Evolutionary conservation across 805 yeast genomes (phyloP).

Genomic region (Kluyveromyces lactis): DNA sequence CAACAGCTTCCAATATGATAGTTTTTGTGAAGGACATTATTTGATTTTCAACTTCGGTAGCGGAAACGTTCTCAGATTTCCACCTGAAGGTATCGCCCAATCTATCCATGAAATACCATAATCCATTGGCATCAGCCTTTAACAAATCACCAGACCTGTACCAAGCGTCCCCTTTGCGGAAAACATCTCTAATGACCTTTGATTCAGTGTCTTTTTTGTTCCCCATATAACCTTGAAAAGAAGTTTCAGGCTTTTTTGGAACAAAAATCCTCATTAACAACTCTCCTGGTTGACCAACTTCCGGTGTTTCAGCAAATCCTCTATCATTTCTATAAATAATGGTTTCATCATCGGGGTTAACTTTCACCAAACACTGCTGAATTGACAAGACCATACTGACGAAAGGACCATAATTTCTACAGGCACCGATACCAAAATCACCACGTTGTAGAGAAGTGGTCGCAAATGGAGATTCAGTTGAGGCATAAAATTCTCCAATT

Average conservation of each 20-base stretch:
- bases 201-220: slow-evolving; percentile 71
- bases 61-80: slow-evolving; percentile 93
- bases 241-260: slow-evolving; percentile 53
- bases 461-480: slow-evolving; percentile 89
- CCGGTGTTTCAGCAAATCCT: slow-evolving; percentile 54
- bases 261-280: slow-evolving; percentile 66
- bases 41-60: slow-evolving; percentile 86
- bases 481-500: slow-evolving; percentile 87
- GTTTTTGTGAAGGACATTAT: slow-evolving; percentile 32
- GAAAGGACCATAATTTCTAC: slow-evolving; percentile 66
- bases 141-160: slow-evolving; percentile 82
- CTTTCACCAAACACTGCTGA: slow-evolving; percentile 55
- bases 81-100: slow-evolving; percentile 94
- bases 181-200: slow-evolving; percentile 66
- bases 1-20: slow-evolving; percentile 57
- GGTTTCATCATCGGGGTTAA: slow-evolving; percentile 75
- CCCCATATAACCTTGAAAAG: slow-evolving; percentile 86
- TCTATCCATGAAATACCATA: slow-evolving; percentile 81
- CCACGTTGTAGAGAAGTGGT: slow-evolving; percentile 74
- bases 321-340: slow-evolving; percentile 60
- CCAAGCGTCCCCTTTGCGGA: slow-evolving; percentile 84
- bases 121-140: slow-evolving; percentile 55
- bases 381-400: slow-evolving; percentile 43
- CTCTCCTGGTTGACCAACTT: slow-evolving; percentile 72
- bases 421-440: slow-evolving; percentile 78